These are phyloP conservation scores for Gloeostereum incarnatum DNA, from an alignment of 768 basidiomycete species.

Conservation along the genomic window DNA sequence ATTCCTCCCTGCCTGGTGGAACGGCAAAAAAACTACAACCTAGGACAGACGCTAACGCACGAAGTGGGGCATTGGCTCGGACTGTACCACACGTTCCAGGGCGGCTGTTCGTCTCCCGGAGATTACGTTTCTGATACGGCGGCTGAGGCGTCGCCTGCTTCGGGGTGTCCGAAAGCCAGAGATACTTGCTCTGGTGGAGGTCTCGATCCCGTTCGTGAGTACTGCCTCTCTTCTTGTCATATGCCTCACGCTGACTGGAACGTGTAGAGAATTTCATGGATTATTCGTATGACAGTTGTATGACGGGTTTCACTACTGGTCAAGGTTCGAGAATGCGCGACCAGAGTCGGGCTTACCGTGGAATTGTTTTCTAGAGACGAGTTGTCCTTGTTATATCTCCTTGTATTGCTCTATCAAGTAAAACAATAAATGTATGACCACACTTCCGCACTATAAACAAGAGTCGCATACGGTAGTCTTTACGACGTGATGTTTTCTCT, in stretches of 20 bases:
- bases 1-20: conserved; percentile 17
- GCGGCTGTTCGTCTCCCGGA: conserved; percentile 22
- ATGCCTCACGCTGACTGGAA: background rate
- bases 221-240: conserved; percentile 1
- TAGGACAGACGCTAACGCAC: conserved; percentile 22
- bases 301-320: conserved; percentile 23
- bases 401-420: too few relatives aligned
- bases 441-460: too few relatives aligned
- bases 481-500: too few relatives aligned
- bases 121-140: conserved; percentile 35
- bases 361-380: conserved; percentile 11
- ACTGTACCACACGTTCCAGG: conserved; percentile 29
- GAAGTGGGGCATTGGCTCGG: conserved; percentile 30
- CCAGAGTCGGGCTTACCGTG: conserved; percentile 20
- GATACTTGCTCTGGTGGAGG: conserved; percentile 21
- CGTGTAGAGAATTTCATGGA: conserved; percentile 34
- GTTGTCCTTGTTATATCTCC: too few relatives aligned
- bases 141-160: conserved; percentile 24
- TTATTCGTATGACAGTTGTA: conserved; percentile 35
- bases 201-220: conserved; percentile 30
- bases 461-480: too few relatives aligned
- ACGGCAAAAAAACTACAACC: conserved; percentile 18
- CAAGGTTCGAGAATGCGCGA: conserved; percentile 14
- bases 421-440: too few relatives aligned
- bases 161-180: conserved; percentile 24